A percentile compares a stretch with the other conserved stretches of the same genome.
phyloP scores from a whole-genome alignment of 139 green algal species.

The Haematococcus sp. region DNA sequence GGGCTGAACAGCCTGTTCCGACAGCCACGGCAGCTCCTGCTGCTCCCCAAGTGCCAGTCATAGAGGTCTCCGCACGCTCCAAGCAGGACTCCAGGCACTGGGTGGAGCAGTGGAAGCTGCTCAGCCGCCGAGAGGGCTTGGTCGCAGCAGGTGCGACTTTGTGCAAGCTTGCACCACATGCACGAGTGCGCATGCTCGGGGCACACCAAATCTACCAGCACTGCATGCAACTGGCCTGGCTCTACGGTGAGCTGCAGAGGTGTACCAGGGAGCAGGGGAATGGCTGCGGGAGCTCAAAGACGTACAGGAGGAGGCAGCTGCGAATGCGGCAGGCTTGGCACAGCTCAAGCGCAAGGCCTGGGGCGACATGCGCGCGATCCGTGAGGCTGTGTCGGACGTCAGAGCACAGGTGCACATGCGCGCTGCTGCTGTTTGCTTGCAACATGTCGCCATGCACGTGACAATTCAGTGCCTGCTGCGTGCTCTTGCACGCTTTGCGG shows the following conservation, averaged over 20 bases:
- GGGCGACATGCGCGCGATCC: neutral
- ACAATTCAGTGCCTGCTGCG: neutral
- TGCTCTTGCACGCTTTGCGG: too few species aligned
- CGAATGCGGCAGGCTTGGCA: neutral
- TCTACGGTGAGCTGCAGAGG: neutral
- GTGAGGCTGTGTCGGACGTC: neutral
- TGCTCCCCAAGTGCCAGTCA: too few species aligned
- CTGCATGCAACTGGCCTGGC: too few species aligned
- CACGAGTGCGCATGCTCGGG: too few species aligned
- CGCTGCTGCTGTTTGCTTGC: neutral
- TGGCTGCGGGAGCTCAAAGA: neutral
- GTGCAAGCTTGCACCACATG: neutral
- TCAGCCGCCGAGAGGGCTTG: neutral
- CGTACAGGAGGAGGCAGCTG: neutral
- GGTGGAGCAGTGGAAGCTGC: neutral
- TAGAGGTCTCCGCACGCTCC: neutral
- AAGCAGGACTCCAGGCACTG: neutral
- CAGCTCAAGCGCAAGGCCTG: constrained; percentile 6
- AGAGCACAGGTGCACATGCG: neutral
- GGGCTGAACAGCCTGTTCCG: too few species aligned
- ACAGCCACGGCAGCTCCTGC: too few species aligned
- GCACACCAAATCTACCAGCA: too few species aligned
- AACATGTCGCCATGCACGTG: too few species aligned
- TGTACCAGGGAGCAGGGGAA: neutral
- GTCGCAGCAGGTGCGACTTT: neutral